Evolutionary conservation across 129 eudicot species (phyloP), one percentile per base, ranked within the genome.

Genomic region (Kitagawia praeruptora): DNA sequence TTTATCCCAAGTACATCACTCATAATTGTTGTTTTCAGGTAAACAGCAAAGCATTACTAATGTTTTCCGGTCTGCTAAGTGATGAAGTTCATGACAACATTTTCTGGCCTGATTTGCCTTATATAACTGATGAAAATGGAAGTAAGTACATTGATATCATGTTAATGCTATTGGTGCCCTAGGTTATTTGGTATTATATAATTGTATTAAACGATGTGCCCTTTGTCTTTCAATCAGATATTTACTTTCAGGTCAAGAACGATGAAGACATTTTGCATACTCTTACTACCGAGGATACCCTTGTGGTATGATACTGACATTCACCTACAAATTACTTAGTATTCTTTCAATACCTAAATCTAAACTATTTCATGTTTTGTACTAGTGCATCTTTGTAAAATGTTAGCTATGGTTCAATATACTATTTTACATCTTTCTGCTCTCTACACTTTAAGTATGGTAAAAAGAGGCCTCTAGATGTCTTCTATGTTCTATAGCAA

Each of bases 91-190:
- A 89, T 70, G 95, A 95, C 48, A 95, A 92, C 80, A 87, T 95
- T 71, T 95, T 92, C 88, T 95, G 97, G 97, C 98, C 97, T 44
- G 98, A 92, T 80, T 85, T 95, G 84, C 97, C 98, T 73, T 95
- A 95, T 82, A 85, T 89, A 72, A 95, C 98, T 6, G 98, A 92
- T 83, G 98, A 95, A 84, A 89, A 90, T 85, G 98, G 96, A 85
- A 90, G 98, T 95, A 82, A 87, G 97, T 82, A 77, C 51, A 45
- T 46, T 28, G 28, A 75, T 46, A 27, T 75, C 15, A 46, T 0
- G 38, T 21, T 4, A 4, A 44, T 23, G 28, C 18, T 34, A 13
- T 28, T 45, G 11, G 49, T 11, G 21, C 56, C 71, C 27, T 8
- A 8, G n/a, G 8, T 78, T 83, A 31, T 16, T 47, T 34, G 54